These are phyloP conservation scores for Ramaria sp. DNA, from an alignment of 768 basidiomycete species.

Conservation along the genomic window DNA sequence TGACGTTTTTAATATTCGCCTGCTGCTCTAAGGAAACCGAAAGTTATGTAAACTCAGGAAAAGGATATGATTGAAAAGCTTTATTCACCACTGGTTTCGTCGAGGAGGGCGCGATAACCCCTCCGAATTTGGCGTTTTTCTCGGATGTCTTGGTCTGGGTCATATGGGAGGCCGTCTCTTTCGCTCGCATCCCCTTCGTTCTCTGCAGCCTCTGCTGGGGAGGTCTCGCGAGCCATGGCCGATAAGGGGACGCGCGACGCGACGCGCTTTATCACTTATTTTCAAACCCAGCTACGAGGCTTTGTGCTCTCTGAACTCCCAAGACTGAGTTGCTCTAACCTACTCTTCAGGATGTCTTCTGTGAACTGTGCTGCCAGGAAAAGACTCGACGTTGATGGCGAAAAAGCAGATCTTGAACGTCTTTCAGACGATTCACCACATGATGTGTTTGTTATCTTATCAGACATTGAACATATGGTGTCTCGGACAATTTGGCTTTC, in stretches of 20 bases:
- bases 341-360: no score
- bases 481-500: no score
- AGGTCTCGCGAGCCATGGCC: neutral
- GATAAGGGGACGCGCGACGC: no score
- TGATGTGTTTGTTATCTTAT: no score
- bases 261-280: neutral
- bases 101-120: slow-evolving; percentile 58
- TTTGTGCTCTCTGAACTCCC: no score
- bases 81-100: slow-evolving; percentile 47
- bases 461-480: no score
- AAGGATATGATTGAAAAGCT: neutral
- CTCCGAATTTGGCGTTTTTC: slow-evolving; percentile 67
- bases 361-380: no score
- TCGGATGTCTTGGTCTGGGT: slow-evolving; percentile 78
- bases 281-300: neutral
- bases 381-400: no score
- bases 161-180: slow-evolving; percentile 40
- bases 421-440: no score
- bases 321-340: no score
- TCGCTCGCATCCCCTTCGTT: slow-evolving; percentile 15
- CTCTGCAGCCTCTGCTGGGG: neutral
- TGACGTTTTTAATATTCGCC: slow-evolving; percentile 37
- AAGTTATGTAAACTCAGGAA: slow-evolving; percentile 8
- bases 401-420: no score
- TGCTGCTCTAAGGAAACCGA: slow-evolving; percentile 22